Percentiles rank a stretch among this genome's conserved stretches.
Evolutionary conservation across 2,329 filamentous ascomycete genomes (phyloP).

Genomic region (Lasiodiplodia citricola): DNA sequence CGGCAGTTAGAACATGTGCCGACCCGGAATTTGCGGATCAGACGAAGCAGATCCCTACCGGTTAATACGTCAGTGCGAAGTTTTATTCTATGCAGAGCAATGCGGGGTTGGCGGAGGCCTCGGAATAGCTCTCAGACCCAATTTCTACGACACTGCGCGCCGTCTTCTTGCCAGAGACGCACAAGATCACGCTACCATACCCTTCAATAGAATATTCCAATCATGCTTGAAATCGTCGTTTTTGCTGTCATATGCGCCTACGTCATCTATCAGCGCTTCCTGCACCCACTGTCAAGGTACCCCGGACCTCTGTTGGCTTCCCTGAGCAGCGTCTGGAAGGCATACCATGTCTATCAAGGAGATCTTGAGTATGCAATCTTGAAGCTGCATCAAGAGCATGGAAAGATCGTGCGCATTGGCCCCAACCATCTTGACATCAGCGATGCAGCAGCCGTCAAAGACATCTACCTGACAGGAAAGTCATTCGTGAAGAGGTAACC

Average conservation of each 20-base stretch:
- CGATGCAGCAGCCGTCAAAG: not conserved
- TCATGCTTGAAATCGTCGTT: not conserved
- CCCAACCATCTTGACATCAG: slow-evolving; percentile 18
- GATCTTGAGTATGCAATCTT: slow-evolving; percentile 9
- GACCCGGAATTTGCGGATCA: not conserved
- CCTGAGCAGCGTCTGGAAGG: slow-evolving; percentile 38
- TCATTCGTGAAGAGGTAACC: slow-evolving; percentile 3
- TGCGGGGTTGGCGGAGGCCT: not conserved
- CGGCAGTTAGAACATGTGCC: not conserved
- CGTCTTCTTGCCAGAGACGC: not conserved
- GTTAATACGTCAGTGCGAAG: too few species aligned
- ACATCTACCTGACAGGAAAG: not conserved
- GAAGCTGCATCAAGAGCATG: not conserved
- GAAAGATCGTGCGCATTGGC: not conserved
- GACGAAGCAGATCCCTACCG: not conserved
- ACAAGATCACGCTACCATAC: not conserved
- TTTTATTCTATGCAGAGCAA: not conserved
- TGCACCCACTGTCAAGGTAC: slow-evolving; percentile 51
- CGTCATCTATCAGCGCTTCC: slow-evolving; percentile 45
- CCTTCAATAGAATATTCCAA: not conserved
- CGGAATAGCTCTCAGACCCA: not conserved
- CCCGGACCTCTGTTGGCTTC: slow-evolving; percentile 49
- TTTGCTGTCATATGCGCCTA: not conserved
- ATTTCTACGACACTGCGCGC: too few species aligned
- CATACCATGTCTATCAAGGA: not conserved